These are phyloP conservation scores for Metschnikowia noctiluminum DNA, from an alignment of 805 yeast genomes.

Conservation along the genomic window DNA sequence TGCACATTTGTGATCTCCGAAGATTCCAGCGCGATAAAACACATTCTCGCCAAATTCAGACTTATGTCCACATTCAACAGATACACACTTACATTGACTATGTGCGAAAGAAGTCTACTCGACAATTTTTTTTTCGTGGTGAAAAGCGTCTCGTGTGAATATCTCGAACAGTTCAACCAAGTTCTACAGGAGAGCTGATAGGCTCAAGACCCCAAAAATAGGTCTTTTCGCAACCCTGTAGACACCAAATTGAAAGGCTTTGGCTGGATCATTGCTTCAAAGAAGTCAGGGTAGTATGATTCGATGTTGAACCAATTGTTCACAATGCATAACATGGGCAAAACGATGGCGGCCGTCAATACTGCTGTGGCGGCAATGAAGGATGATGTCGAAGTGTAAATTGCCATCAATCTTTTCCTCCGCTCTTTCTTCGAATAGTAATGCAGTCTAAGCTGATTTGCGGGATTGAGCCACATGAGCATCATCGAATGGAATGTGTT, in stretches of 20 bases:
- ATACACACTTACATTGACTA: slow-evolving; percentile 32
- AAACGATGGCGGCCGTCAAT: slow-evolving; percentile 5
- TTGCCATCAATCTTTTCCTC: slow-evolving; percentile 17
- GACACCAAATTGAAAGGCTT: slow-evolving; percentile 21
- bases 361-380: slow-evolving; percentile 4
- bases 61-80: slow-evolving; percentile 20
- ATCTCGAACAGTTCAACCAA: background rate
- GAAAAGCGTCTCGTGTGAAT: background rate
- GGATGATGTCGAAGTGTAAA: slow-evolving; percentile 2
- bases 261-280: slow-evolving; percentile 43
- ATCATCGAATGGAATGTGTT: slow-evolving; percentile 66
- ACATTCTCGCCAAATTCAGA: slow-evolving; percentile 7
- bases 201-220: slow-evolving; percentile 7
- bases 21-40: slow-evolving; percentile 4
- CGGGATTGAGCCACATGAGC: slow-evolving; percentile 66
- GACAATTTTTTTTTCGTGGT: slow-evolving; percentile 6
- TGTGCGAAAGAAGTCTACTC: slow-evolving; percentile 25
- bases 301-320: slow-evolving; percentile 9
- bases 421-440: slow-evolving; percentile 41
- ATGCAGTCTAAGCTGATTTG: slow-evolving; percentile 46
- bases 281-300: slow-evolving; percentile 30
- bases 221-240: slow-evolving; percentile 35
- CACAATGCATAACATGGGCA: slow-evolving; percentile 7
- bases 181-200: background rate
- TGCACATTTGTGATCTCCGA: slow-evolving; percentile 12